Conservation (phyloP, 106 monocot genomes). For the Cymbidium sinense region DNA sequence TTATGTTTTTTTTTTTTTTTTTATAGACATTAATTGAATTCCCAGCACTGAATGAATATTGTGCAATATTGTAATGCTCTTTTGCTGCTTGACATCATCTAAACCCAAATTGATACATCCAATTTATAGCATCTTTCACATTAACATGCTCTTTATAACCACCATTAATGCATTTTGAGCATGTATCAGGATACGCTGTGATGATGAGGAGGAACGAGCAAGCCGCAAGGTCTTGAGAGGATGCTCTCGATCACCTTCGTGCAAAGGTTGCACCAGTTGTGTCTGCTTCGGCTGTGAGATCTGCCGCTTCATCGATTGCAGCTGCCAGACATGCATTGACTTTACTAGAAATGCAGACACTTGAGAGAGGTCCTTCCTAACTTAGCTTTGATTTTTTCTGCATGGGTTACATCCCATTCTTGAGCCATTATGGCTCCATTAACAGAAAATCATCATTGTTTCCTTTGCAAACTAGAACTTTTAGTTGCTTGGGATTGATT, state of each 20-base stretch:
- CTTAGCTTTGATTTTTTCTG: no score
- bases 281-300: conserved; percentile 85
- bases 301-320: conserved; percentile 80
- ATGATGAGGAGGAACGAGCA: conserved; percentile 72
- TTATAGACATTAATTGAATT: no score
- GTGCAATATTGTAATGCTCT: neutral
- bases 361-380: conserved; percentile 5
- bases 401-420: conserved; percentile 5
- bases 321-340: conserved; percentile 78
- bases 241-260: conserved; percentile 53
- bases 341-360: conserved; percentile 45
- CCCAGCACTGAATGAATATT: no score
- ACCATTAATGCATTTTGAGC: neutral
- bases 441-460: neutral
- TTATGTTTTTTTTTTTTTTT: no score
- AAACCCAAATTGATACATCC: neutral
- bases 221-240: conserved; percentile 78
- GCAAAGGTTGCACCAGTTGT: conserved; percentile 73
- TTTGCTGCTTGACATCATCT: neutral
- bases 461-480: conserved; percentile 1
- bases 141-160: no score
- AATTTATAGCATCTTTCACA: neutral
- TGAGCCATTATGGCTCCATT: conserved; percentile 5
- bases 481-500: neutral
- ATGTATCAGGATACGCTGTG: conserved; percentile 50